phyloP scores from a whole-genome alignment of 495 filamentous ascomycete species.

The Trichocladium uniseriatum region DNA sequence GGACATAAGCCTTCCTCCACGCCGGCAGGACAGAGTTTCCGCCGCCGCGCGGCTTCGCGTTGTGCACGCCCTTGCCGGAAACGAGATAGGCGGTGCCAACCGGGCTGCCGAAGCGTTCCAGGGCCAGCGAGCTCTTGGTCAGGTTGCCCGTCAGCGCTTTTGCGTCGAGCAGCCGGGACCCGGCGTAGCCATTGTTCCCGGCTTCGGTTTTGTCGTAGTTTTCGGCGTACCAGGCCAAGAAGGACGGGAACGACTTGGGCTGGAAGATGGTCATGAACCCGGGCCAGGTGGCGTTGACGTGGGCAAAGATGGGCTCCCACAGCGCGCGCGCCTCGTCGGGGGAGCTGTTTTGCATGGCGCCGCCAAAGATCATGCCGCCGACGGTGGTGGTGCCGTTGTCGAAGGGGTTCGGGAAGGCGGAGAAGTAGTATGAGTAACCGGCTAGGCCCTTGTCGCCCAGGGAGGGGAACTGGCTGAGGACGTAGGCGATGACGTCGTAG shows the following conservation, averaged over 20 bases:
- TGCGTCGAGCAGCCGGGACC: conserved; percentile 33
- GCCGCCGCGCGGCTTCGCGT: conserved; percentile 34
- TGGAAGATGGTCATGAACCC: conserved; percentile 24
- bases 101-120: conserved; percentile 9
- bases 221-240: conserved; percentile 39
- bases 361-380: conserved; percentile 25
- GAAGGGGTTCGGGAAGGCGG: conserved; percentile 18
- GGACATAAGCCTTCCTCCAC: conserved; percentile 46
- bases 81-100: conserved; percentile 21
- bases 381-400: conserved; percentile 18
- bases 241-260: conserved; percentile 36
- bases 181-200: conserved; percentile 34
- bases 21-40: conserved; percentile 43
- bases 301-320: conserved; percentile 30
- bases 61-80: conserved; percentile 26
- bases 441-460: conserved; percentile 31
- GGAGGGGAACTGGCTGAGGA: conserved; percentile 29
- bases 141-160: conserved; percentile 22
- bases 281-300: conserved; percentile 41
- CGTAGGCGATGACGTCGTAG: conserved; percentile 29
- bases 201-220: conserved; percentile 25
- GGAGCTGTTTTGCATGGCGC: conserved; percentile 20
- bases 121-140: conserved; percentile 17
- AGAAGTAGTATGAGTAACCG: conserved; percentile 27
- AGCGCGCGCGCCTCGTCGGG: conserved; percentile 34